These are phyloP conservation scores for Corymbia maculata DNA, from an alignment of 345 rosid species.

Conservation along the genomic window DNA sequence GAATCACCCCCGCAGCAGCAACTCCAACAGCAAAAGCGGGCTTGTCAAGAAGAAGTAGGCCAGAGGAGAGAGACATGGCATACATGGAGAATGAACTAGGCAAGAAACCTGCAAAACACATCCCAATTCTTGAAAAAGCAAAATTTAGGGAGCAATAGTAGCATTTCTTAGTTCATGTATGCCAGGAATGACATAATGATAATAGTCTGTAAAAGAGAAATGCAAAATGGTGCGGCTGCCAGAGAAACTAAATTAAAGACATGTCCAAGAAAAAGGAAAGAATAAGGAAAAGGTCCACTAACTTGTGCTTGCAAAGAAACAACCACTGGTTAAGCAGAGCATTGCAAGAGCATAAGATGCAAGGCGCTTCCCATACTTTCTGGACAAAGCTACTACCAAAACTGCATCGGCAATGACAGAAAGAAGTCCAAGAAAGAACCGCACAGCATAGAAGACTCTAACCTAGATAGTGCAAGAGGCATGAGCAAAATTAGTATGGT, in stretches of 20 bases:
- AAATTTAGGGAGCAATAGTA: neutral
- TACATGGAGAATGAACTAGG: conserved; percentile 99
- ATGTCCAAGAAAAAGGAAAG: neutral
- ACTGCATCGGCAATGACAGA: conserved; percentile 80
- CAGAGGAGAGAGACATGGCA: conserved; percentile 90
- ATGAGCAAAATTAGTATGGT: neutral
- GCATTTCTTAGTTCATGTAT: neutral
- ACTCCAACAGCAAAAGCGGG: conserved; percentile 63
- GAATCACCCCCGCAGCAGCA: conserved; percentile 73
- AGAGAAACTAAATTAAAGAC: neutral
- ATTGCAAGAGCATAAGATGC: conserved; percentile 88
- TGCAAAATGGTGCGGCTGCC: neutral
- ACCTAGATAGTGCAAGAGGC: conserved; percentile 28
- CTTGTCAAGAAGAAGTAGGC: conserved; percentile 79
- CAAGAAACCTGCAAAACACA: conserved; percentile 57
- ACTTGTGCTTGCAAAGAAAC: conserved; percentile 99
- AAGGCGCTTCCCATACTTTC: conserved; percentile 85
- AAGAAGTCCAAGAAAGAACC: conserved; percentile 78
- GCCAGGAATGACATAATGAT: neutral
- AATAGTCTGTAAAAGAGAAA: neutral
- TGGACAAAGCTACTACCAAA: conserved; percentile 81
- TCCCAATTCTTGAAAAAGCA: neutral
- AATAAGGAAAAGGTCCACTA: conserved; percentile 17
- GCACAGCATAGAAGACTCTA: conserved; percentile 87
- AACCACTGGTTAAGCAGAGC: conserved; percentile 96